Conservation (phyloP, 345 rosid species). For the Mangifera indica region DNA sequence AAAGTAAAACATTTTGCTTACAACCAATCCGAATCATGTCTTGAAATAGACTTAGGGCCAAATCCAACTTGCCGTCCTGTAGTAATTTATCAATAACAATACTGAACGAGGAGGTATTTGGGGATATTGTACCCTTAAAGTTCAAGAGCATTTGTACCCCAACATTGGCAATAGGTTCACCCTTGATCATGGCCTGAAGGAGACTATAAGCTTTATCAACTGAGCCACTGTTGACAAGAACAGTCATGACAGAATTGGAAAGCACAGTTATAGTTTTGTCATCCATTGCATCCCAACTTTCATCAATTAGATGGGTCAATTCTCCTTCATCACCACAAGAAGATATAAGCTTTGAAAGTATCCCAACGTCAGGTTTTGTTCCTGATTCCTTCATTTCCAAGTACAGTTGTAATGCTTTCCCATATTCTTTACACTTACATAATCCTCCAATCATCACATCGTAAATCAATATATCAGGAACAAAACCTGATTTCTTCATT, state of each 20-base stretch:
- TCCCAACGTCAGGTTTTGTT: conserved; percentile 50
- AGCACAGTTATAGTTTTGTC: conserved; percentile 44
- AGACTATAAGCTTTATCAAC: conserved; percentile 54
- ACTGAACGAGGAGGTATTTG: conserved; percentile 43
- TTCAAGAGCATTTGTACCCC: conserved; percentile 34
- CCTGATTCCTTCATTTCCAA: conserved; percentile 56
- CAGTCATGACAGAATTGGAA: conserved; percentile 45
- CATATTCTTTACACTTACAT: conserved; percentile 49
- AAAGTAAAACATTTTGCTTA: conserved; percentile 40
- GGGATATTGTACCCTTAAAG: conserved; percentile 35
- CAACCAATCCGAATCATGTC: conserved; percentile 50
- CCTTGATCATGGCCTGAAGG: conserved; percentile 43
- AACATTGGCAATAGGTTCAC: conserved; percentile 23
- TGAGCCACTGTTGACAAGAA: conserved; percentile 35
- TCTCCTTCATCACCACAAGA: conserved; percentile 54
- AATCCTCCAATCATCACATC: conserved; percentile 74
- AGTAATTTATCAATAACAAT: conserved; percentile 53
- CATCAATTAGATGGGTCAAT: conserved; percentile 36
- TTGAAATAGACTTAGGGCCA: conserved; percentile 56
- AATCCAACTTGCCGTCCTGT: conserved; percentile 48
- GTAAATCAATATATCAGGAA: conserved; percentile 52
- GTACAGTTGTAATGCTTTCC: conserved; percentile 56
- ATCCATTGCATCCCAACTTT: conserved; percentile 44
- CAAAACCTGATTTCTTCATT: conserved; percentile 55
- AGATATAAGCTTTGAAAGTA: conserved; percentile 56